Evolutionary conservation across 495 filamentous ascomycete species (phyloP).

Genomic region (Astrothelium macrocarpum): DNA sequence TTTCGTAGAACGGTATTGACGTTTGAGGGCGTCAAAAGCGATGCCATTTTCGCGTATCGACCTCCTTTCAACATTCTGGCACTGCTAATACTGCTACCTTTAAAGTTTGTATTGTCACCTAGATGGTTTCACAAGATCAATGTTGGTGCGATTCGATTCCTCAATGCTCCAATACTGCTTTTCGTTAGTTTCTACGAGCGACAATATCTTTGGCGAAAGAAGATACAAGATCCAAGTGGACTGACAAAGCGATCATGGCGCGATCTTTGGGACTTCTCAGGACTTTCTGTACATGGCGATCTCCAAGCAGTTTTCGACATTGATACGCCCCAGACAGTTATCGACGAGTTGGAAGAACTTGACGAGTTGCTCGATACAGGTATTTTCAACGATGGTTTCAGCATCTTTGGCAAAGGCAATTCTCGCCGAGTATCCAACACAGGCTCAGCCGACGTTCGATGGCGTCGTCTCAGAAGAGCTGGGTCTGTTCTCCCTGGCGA

Average conservation of each 20-base stretch:
- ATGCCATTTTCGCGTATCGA: slow-evolving; percentile 63
- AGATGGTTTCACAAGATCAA: slow-evolving; percentile 75
- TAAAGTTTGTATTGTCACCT: slow-evolving; percentile 53
- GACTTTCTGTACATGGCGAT: slow-evolving; percentile 54
- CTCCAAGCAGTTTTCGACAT: slow-evolving; percentile 58
- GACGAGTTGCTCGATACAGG: slow-evolving; percentile 32
- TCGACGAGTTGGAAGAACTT: slow-evolving; percentile 45
- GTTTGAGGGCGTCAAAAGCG: slow-evolving; percentile 65
- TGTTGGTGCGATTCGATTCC: slow-evolving; percentile 49
- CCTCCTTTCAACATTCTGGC: slow-evolving; percentile 67
- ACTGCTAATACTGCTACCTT: slow-evolving; percentile 50
- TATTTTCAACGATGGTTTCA: slow-evolving; percentile 23
- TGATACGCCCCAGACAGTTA: slow-evolving; percentile 51
- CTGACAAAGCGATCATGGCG: slow-evolving; percentile 36
- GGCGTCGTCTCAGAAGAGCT: not conserved
- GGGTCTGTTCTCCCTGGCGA: not conserved
- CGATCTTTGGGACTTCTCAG: slow-evolving; percentile 41
- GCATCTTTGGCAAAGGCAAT: slow-evolving; percentile 30
- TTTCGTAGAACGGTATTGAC: slow-evolving; percentile 64
- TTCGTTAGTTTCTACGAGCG: slow-evolving; percentile 51
- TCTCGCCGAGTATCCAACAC: not conserved
- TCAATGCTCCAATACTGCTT: slow-evolving; percentile 58
- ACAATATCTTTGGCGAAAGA: slow-evolving; percentile 32
- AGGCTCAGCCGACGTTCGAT: not conserved
- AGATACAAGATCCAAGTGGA: slow-evolving; percentile 30